phyloP scores from a whole-genome alignment of 148 eudicot genomes.

The Amaranthus hypochondriacus region DNA sequence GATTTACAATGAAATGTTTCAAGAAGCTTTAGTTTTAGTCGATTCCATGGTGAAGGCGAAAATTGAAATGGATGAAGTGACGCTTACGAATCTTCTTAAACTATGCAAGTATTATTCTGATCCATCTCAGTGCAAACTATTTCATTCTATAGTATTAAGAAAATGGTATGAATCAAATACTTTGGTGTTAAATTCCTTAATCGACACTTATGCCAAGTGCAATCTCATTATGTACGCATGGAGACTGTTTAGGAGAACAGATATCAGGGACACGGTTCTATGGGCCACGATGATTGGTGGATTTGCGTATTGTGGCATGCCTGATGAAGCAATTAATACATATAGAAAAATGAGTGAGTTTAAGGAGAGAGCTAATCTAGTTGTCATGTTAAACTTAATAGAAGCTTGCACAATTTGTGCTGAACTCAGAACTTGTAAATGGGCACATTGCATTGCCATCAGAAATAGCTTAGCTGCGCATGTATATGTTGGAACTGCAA shows the following conservation, averaged over 20 bases:
- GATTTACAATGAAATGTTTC: slow-evolving; percentile 48
- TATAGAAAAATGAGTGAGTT: slow-evolving; percentile 41
- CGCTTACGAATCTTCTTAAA: slow-evolving; percentile 66
- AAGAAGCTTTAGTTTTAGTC: slow-evolving; percentile 49
- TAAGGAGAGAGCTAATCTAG: slow-evolving; percentile 33
- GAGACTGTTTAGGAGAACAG: slow-evolving; percentile 38
- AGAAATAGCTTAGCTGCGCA: slow-evolving; percentile 46
- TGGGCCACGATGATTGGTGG: slow-evolving; percentile 92
- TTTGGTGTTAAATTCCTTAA: slow-evolving; percentile 53
- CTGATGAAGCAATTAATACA: slow-evolving; percentile 51
- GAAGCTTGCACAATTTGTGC: slow-evolving; percentile 69
- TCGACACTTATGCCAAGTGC: slow-evolving; percentile 76
- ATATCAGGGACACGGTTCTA: slow-evolving; percentile 43
- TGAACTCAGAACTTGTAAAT: slow-evolving; percentile 50
- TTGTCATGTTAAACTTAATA: slow-evolving; percentile 55
- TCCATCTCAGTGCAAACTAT: slow-evolving; percentile 45
- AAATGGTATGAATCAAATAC: slow-evolving; percentile 45
- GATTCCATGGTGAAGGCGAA: slow-evolving; percentile 44
- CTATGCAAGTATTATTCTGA: slow-evolving; percentile 49
- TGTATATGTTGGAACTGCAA: slow-evolving; percentile 66
- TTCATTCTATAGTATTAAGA: slow-evolving; percentile 48
- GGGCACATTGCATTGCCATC: slow-evolving; percentile 65
- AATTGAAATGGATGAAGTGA: slow-evolving; percentile 62
- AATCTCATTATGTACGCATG: slow-evolving; percentile 44
- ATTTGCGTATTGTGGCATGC: slow-evolving; percentile 69